Percentiles rank a stretch among this genome's conserved stretches.
These are phyloP conservation scores for Mycocalia duriaeana DNA, from an alignment of 1,284 basidiomycete species.

Conservation along the genomic window DNA sequence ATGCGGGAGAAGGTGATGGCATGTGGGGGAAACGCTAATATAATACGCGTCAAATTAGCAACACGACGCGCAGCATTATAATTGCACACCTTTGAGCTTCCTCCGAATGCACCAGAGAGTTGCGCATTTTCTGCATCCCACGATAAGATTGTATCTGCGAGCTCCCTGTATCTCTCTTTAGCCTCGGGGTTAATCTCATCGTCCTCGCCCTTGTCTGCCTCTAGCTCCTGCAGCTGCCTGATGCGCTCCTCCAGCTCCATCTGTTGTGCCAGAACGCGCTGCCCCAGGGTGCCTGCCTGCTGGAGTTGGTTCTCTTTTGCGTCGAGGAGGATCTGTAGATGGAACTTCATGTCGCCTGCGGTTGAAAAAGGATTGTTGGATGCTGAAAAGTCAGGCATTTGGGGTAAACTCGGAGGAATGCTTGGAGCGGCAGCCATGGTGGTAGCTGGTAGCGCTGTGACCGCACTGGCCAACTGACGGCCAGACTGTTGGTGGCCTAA, in stretches of 20 bases:
- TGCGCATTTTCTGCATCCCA: slow-evolving; percentile 86
- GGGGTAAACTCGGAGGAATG: slow-evolving; percentile 23
- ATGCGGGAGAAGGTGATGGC: slow-evolving; percentile 33
- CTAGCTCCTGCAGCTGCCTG: slow-evolving; percentile 68
- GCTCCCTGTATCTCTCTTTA: slow-evolving; percentile 67
- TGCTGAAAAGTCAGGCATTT: slow-evolving; percentile 32
- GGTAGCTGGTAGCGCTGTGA: no score
- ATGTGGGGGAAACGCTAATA: slow-evolving; percentile 27
- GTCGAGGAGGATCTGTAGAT: slow-evolving; percentile 79
- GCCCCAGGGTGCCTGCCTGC: slow-evolving; percentile 84
- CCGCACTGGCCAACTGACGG: no score
- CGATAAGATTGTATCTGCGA: slow-evolving; percentile 68
- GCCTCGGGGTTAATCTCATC: slow-evolving; percentile 66
- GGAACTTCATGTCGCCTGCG: slow-evolving; percentile 62
- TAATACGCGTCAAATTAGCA: not conserved
- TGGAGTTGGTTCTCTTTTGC: slow-evolving; percentile 87
- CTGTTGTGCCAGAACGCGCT: slow-evolving; percentile 86
- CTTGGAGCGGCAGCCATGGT: slow-evolving; percentile 19
- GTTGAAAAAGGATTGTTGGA: slow-evolving; percentile 37
- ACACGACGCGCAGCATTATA: slow-evolving; percentile 8
- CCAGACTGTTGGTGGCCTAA: no score
- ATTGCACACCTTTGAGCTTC: slow-evolving; percentile 48
- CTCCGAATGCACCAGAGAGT: slow-evolving; percentile 67
- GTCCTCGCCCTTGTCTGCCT: slow-evolving; percentile 49
- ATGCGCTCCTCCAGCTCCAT: slow-evolving; percentile 88